Conservation (phyloP, 768 basidiomycete genomes). For the Podaxis sp. region DNA sequence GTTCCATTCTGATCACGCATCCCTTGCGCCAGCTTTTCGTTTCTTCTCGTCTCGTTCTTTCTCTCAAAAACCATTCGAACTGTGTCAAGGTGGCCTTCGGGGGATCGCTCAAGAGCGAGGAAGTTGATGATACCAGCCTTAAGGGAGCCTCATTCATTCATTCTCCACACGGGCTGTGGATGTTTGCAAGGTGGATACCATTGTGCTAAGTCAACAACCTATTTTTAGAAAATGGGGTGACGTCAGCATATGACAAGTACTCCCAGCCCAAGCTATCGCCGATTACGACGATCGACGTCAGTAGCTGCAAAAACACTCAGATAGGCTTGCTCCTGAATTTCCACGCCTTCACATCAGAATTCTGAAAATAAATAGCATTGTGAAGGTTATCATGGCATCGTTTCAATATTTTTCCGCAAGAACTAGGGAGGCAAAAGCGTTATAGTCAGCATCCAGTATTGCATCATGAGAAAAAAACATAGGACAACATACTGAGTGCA, state of each 20-base stretch:
- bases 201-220: not conserved
- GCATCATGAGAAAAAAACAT: not conserved
- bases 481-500: conserved; percentile 66
- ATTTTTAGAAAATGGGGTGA: conserved; percentile 5
- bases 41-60: not conserved
- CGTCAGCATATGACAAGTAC: not conserved
- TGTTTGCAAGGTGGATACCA: not conserved
- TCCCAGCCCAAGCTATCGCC: not conserved
- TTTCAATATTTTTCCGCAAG: conserved; percentile 30
- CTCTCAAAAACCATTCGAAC: no score
- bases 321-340: not conserved
- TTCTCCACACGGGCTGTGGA: conserved; percentile 3
- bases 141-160: not conserved
- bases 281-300: not conserved
- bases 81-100: not conserved
- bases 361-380: conserved; percentile 1
- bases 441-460: not conserved
- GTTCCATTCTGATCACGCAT: not conserved
- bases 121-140: not conserved
- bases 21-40: not conserved
- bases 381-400: not conserved
- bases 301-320: not conserved
- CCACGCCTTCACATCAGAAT: not conserved
- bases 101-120: not conserved
- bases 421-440: conserved; percentile 16